These are phyloP conservation scores for Annulohypoxylon truncatum DNA, from an alignment of 2,329 filamentous ascomycete genomes.

Conservation along the genomic window DNA sequence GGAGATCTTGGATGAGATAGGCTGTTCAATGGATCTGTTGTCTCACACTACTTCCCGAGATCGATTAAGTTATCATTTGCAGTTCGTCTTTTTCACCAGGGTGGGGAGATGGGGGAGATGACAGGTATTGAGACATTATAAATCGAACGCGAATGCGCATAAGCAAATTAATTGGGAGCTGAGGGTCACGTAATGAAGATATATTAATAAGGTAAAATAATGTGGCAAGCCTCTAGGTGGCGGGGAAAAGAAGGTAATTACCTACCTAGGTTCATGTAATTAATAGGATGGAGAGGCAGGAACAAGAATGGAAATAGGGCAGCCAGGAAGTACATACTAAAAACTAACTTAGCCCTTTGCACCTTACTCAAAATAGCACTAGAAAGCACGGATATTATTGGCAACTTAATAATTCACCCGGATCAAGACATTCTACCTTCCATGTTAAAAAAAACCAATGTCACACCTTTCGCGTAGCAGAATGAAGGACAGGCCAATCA, in stretches of 20 bases:
- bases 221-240: not conserved
- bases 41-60: constrained; percentile 32
- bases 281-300: not conserved
- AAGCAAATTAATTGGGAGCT: not conserved
- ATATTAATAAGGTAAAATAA: constrained; percentile 20
- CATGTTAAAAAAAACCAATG: constrained; percentile 27
- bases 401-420: constrained; percentile 29
- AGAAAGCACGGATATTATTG: constrained; percentile 11
- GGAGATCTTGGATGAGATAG: constrained; percentile 9
- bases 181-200: constrained; percentile 1
- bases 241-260: not conserved
- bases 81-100: not conserved
- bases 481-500: constrained; percentile 31
- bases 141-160: not conserved
- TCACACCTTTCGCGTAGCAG: constrained; percentile 34
- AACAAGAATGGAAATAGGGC: not conserved
- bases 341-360: not conserved
- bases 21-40: constrained; percentile 23
- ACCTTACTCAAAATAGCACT: constrained; percentile 7
- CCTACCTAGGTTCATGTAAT: no score
- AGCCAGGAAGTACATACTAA: not conserved
- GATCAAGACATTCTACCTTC: constrained; percentile 31
- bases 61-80: constrained; percentile 7
- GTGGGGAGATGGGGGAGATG: not conserved
- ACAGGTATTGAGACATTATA: constrained; percentile 2